These are phyloP conservation scores for Alternaria incomplexa DNA, from an alignment of 2,329 filamentous ascomycete genomes.

Conservation along the genomic window DNA sequence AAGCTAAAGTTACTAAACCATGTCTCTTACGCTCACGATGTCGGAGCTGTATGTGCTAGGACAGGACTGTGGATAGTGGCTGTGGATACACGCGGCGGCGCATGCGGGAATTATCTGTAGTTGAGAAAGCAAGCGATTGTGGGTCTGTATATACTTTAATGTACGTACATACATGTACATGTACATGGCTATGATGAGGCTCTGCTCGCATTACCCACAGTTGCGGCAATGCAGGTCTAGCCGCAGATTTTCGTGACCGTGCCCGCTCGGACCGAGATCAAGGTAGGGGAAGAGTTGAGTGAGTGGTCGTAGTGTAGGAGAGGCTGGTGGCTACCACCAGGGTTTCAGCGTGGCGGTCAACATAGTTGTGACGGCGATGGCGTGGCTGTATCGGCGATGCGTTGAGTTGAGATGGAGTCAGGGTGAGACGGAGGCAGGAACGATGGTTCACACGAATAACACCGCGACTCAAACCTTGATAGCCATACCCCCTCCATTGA, in stretches of 20 bases:
- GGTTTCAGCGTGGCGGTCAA: slow-evolving; percentile 1
- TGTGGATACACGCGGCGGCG: background rate
- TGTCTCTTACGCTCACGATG: background rate
- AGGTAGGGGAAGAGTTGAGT: background rate
- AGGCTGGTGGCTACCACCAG: background rate
- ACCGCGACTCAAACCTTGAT: background rate
- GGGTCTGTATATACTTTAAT: background rate
- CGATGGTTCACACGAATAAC: background rate
- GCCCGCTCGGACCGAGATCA: slow-evolving; percentile 6
- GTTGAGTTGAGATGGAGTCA: background rate
- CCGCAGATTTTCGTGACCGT: slow-evolving; percentile 14
- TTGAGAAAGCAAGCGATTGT: background rate
- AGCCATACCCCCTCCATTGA: background rate
- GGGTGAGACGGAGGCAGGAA: background rate
- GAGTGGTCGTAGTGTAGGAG: background rate
- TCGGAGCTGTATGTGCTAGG: no score
- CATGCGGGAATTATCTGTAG: slow-evolving; percentile 8
- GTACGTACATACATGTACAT: background rate
- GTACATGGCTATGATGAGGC: slow-evolving; percentile 1
- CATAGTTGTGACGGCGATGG: background rate
- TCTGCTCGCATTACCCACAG: slow-evolving; percentile 11
- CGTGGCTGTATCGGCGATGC: background rate
- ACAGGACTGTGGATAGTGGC: no score
- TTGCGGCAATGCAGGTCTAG: slow-evolving; percentile 16
- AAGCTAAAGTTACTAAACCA: background rate